These are phyloP conservation scores for Aspergillus steynii DNA, from an alignment of 495 filamentous ascomycete species.

Conservation along the genomic window DNA sequence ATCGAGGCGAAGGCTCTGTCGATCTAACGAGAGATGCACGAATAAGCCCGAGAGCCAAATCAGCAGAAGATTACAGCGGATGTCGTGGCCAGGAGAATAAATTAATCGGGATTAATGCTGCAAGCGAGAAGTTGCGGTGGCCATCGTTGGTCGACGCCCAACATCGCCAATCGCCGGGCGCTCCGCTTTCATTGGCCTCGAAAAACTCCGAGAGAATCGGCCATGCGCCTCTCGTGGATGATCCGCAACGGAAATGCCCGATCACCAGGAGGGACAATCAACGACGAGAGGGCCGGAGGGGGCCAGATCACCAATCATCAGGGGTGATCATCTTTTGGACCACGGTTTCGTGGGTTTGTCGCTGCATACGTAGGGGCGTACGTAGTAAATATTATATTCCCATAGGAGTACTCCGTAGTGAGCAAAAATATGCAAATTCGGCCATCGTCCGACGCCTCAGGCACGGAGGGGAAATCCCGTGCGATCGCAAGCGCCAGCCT, in stretches of 20 bases:
- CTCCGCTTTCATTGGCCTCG: slow-evolving; percentile 29
- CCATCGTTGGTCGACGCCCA: slow-evolving; percentile 25
- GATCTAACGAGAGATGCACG: slow-evolving; percentile 24
- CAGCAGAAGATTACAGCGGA: not conserved
- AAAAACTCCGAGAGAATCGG: slow-evolving; percentile 32
- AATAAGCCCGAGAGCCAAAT: slow-evolving; percentile 6
- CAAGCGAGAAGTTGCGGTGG: slow-evolving; percentile 17
- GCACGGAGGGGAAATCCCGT: no score
- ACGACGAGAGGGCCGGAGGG: not conserved
- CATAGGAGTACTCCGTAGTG: no score
- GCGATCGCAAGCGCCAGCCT: no score
- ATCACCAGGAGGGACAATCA: slow-evolving; percentile 27
- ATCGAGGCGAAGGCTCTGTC: slow-evolving; percentile 32
- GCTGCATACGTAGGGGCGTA: no score
- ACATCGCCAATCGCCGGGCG: slow-evolving; percentile 18
- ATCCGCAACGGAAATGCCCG: slow-evolving; percentile 45
- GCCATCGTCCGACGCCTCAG: not conserved
- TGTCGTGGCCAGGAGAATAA: slow-evolving; percentile 14
- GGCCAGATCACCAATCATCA: slow-evolving; percentile 11
- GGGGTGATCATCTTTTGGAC: not conserved
- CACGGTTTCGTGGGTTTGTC: no score
- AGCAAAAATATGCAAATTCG: not conserved
- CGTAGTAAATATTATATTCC: no score
- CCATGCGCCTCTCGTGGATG: slow-evolving; percentile 28
- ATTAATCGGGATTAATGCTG: slow-evolving; percentile 6